Conservation (phyloP, 352 stramenopile species). For the Globisporangium acanthophoron region DNA sequence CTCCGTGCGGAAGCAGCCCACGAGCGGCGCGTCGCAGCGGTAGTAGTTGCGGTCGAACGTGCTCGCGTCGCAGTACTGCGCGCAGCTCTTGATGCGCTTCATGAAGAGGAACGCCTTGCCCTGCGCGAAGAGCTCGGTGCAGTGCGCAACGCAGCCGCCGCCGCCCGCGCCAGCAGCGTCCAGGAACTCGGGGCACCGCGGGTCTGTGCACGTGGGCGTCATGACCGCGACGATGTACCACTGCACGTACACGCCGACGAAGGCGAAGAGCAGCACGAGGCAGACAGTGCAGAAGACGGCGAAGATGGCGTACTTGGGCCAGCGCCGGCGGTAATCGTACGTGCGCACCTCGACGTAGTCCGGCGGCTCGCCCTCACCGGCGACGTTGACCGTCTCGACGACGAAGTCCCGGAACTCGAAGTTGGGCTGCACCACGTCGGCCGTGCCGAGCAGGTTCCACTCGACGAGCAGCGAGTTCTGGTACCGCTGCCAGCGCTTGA, state of each 20-base stretch:
- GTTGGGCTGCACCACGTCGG: constrained; percentile 44
- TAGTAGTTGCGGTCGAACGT: constrained; percentile 48
- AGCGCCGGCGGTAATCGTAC: constrained; percentile 44
- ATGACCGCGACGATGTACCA: constrained; percentile 72
- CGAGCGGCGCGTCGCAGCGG: constrained; percentile 36
- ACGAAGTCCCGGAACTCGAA: constrained; percentile 44
- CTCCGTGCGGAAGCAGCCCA: constrained; percentile 49
- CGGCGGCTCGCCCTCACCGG: constrained; percentile 40
- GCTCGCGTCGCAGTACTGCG: constrained; percentile 32
- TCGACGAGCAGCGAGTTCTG: constrained; percentile 59
- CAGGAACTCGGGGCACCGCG: constrained; percentile 40
- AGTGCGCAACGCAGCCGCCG: constrained; percentile 33
- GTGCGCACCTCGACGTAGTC: constrained; percentile 59
- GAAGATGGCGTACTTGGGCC: constrained; percentile 55
- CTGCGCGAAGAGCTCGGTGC: constrained; percentile 40
- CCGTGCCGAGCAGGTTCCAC: constrained; percentile 53
- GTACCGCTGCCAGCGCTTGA: constrained; percentile 58
- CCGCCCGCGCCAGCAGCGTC: constrained; percentile 4
- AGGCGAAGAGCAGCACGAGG: constrained; percentile 45
- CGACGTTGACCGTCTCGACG: constrained; percentile 59
- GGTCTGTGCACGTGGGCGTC: constrained; percentile 58
- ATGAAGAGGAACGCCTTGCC: constrained; percentile 46
- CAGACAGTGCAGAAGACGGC: constrained; percentile 40
- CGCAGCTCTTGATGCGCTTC: constrained; percentile 35
- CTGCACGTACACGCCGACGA: constrained; percentile 56